Evolutionary conservation across 2,329 filamentous ascomycete genomes (phyloP), one percentile per base, ranked within the genome.

Genomic region (Colletotrichum abscissum): DNA sequence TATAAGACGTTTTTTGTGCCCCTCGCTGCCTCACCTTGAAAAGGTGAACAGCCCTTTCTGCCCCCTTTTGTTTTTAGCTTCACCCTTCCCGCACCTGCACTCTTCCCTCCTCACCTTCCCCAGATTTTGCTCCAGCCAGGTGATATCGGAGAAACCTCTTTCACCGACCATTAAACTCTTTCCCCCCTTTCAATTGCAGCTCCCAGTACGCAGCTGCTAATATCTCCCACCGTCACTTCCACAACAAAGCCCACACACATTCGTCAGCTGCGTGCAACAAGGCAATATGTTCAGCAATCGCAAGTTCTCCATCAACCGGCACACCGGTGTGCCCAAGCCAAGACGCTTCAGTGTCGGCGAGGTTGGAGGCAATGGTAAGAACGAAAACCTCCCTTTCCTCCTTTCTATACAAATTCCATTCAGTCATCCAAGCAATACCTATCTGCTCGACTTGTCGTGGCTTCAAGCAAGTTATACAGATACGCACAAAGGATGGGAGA

Each of bases 241-340:
- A 19, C n/a, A 22, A 54, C 46, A 42, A 49, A 46, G 24, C 26
- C 30, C 46, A 65, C n/a, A 26, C 30, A 26, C 58, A 19, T 14
- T 46, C 9, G 16, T 24, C 49, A 46, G 49, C 38, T 22, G 42
- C 24, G 46, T 16, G 16, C 46, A 52, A 33, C 12, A 38, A 28
- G 33, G 22, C 79, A 84, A 78, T 67, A 88, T 88, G 84, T 89
- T 89, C 78, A 82, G 84, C 79, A 87, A 86, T 73, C 89, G 90
- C 83, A 91, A 91, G 80, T 92, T 92, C 82, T 91, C 89, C 75
- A 92, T 92, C 83, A 92, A 92, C 83, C 87, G 90, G 79, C 89
- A 91, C 79, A 91, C 90, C 65, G 90, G 90, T 77, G 87, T 88
- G 54, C 90, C 90, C 73, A 87, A 90, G 79, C 84, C 86, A 54